These are phyloP conservation scores for Claviceps sp. DNA, from an alignment of 2,329 filamentous ascomycete genomes.

Conservation along the genomic window DNA sequence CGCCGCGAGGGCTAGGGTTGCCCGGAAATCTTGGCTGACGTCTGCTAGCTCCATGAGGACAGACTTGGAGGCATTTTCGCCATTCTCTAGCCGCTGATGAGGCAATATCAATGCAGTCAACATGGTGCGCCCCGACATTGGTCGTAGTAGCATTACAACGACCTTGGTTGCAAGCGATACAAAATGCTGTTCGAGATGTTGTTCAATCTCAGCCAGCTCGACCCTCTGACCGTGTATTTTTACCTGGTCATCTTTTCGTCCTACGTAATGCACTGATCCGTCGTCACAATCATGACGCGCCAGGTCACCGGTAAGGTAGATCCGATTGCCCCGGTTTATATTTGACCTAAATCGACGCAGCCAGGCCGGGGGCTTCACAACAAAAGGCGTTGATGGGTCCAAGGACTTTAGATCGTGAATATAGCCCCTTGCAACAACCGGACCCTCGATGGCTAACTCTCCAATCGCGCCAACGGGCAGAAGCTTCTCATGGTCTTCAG, in stretches of 20 bases:
- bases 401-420: conserved; percentile 32
- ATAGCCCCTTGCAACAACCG: conserved; percentile 40
- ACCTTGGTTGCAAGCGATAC: neutral
- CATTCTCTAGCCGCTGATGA: neutral
- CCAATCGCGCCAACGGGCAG: neutral
- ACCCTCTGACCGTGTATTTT: conserved; percentile 42
- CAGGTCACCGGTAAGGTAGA: conserved; percentile 13
- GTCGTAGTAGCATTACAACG: neutral
- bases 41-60: neutral
- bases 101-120: too few species aligned
- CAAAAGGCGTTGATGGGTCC: neutral
- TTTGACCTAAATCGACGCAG: conserved; percentile 11
- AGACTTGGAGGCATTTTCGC: neutral
- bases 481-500: neutral
- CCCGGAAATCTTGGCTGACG: neutral
- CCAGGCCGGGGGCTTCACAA: neutral
- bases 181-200: neutral
- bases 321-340: conserved; percentile 5
- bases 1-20: neutral
- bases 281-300: conserved; percentile 17
- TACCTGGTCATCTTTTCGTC: conserved; percentile 21
- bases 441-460: conserved; percentile 19
- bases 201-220: conserved; percentile 23
- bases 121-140: too few species aligned
- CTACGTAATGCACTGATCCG: conserved; percentile 10